Conservation (phyloP, 2,329 filamentous ascomycete species). For the Stachybotrys echinatus region DNA sequence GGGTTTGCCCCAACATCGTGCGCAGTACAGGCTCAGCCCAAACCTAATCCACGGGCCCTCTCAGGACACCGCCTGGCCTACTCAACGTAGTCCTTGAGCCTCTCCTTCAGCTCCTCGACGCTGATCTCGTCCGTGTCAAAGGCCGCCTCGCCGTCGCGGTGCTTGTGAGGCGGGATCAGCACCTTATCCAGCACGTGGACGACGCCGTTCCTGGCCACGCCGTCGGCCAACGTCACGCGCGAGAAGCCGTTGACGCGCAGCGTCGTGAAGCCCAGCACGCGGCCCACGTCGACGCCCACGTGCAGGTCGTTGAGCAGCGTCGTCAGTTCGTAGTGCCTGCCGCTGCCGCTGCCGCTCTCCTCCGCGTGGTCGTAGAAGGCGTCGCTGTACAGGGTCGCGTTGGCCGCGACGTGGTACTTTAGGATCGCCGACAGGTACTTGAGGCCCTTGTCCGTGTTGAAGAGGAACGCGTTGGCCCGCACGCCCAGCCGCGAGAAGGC, state of each 20-base stretch:
- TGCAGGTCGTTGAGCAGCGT: slow-evolving; percentile 64
- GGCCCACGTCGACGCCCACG: slow-evolving; percentile 66
- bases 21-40: too few species aligned
- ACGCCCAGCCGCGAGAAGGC: slow-evolving; percentile 75
- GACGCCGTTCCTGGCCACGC: slow-evolving; percentile 71
- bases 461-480: slow-evolving; percentile 75
- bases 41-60: background rate
- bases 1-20: too few species aligned
- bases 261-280: slow-evolving; percentile 61
- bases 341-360: slow-evolving; percentile 17
- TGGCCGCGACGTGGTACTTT: slow-evolving; percentile 71
- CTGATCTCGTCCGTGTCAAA: slow-evolving; percentile 14
- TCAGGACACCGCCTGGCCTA: background rate
- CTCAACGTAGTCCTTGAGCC: slow-evolving; percentile 21
- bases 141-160: slow-evolving; percentile 5
- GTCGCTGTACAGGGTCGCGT: slow-evolving; percentile 78
- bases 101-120: slow-evolving; percentile 21
- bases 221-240: slow-evolving; percentile 63
- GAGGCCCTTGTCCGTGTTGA: slow-evolving; percentile 65
- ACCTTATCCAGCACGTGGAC: slow-evolving; percentile 71
- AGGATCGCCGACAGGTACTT: slow-evolving; percentile 75
- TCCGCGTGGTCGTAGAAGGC: slow-evolving; percentile 57
- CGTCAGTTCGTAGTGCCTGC: slow-evolving; percentile 61
- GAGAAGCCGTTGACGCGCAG: slow-evolving; percentile 73
- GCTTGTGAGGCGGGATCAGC: slow-evolving; percentile 67